Evolutionary conservation across 2,329 filamentous ascomycete species (phyloP), one percentile per base, ranked within the genome.

Genomic region (Dothiorella sarmentorum): DNA sequence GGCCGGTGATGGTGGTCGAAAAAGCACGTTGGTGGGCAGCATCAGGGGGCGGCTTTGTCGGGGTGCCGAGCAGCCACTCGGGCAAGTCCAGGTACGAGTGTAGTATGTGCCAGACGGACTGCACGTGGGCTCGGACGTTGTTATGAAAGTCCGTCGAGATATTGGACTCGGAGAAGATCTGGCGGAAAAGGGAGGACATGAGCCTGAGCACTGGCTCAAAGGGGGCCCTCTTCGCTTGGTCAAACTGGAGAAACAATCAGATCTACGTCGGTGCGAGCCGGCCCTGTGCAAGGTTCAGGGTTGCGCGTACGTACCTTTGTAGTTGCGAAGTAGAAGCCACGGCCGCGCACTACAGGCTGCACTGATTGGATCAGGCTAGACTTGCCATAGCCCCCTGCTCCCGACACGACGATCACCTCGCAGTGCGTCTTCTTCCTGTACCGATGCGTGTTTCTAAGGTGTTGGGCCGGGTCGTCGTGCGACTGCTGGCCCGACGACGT

Each of bases 151-250:
- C 78, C 1, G 83, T 84, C 9, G 74, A 78, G 15, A 87, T 80
- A 68, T 87, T 83, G 33, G 81, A 79, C 66, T 87, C 84, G 1
- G 83, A 85, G 65, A 86, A 87, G 6, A 86, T 85, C 62, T 87
- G 84, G 24, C 84, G 78, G 59, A 87, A 81, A 17, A 86, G 71
- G 35, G 81, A 84, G 6, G 81, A 81, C 72, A 87, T 77, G n/a
- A 85, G 74, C 61, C 79, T 80, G 17, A 85, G 73, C 35, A 86
- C 78, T 0, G 84, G 82, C 58, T 86, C 84, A 62, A 85, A 87
- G 0, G 84, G 84, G 4, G 82, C 77, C 56, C 79, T 79, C 63
- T 80, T 80, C 17, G 82, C 78, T 55, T 81, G 78, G 63, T 87
- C 84, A 57, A 87, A 83, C 63, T 58, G 40, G 7, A 31, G 18